Conservation (phyloP, 148 eudicot species). For the Agrostemma githago region DNA sequence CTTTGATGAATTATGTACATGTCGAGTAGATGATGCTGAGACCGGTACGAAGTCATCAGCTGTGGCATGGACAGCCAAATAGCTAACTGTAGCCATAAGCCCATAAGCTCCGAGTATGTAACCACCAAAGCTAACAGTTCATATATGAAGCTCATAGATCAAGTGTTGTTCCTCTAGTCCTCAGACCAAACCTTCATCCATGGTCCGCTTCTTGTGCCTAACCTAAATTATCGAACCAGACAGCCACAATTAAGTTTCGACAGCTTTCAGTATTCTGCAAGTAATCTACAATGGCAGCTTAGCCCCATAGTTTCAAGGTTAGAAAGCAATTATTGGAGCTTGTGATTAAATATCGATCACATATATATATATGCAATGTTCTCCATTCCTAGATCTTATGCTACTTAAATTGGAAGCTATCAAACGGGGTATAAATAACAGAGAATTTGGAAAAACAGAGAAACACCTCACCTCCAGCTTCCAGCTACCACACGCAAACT, state of each 20-base stretch:
- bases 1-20: slow-evolving; percentile 7
- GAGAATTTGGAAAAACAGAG: background rate
- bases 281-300: background rate
- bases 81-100: background rate
- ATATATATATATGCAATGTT: too few species aligned
- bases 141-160: background rate
- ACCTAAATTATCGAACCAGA: slow-evolving; percentile 29
- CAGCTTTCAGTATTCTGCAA: background rate
- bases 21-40: background rate
- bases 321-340: background rate
- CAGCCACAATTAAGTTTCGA: background rate
- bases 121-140: slow-evolving; percentile 11
- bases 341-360: background rate
- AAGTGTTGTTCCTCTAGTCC: slow-evolving; percentile 19
- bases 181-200: slow-evolving; percentile 72
- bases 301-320: background rate
- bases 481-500: slow-evolving; percentile 85
- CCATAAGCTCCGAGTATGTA: background rate
- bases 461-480: slow-evolving; percentile 56
- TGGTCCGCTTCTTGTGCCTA: slow-evolving; percentile 64
- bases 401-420: too few species aligned
- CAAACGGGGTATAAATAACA: background rate
- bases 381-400: too few species aligned
- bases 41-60: background rate
- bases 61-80: background rate